Conservation (phyloP, 75 land plant genomes). For the Cupressus sempervirens region DNA sequence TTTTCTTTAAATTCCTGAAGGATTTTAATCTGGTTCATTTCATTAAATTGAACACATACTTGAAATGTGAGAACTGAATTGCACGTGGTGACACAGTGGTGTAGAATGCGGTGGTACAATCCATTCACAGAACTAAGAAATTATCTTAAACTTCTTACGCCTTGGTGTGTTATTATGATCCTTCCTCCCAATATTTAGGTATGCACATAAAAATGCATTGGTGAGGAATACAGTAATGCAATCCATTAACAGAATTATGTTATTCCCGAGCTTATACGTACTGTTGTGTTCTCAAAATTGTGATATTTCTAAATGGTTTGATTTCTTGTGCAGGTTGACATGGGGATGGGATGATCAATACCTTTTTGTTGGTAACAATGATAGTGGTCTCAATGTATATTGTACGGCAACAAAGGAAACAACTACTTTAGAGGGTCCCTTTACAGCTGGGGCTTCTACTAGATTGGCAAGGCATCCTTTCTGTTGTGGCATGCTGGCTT, state of each 20-base stretch:
- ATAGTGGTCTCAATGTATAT: constrained; percentile 56
- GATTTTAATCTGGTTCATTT: too few species aligned
- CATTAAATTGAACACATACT: too few species aligned
- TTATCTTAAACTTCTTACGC: background rate
- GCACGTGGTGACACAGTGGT: background rate
- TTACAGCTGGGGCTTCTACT: constrained; percentile 59
- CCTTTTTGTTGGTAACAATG: constrained; percentile 60
- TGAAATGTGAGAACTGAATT: too few species aligned
- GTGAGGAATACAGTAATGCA: background rate
- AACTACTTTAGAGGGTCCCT: constrained; percentile 29
- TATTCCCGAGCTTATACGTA: background rate
- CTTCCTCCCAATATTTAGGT: background rate
- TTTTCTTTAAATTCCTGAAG: too few species aligned
- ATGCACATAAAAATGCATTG: background rate
- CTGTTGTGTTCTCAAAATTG: background rate
- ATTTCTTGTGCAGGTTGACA: constrained; percentile 44
- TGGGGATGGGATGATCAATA: constrained; percentile 86
- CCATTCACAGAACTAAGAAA: background rate
- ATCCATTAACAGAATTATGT: too few species aligned
- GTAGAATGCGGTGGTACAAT: background rate
- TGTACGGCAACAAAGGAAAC: constrained; percentile 27
- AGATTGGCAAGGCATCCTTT: constrained; percentile 60
- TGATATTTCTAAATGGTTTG: background rate
- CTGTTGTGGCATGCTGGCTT: constrained; percentile 43
- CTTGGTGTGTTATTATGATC: background rate